phyloP scores from a whole-genome alignment of 1,284 basidiomycete species.

The Coriolopsis trogii region DNA sequence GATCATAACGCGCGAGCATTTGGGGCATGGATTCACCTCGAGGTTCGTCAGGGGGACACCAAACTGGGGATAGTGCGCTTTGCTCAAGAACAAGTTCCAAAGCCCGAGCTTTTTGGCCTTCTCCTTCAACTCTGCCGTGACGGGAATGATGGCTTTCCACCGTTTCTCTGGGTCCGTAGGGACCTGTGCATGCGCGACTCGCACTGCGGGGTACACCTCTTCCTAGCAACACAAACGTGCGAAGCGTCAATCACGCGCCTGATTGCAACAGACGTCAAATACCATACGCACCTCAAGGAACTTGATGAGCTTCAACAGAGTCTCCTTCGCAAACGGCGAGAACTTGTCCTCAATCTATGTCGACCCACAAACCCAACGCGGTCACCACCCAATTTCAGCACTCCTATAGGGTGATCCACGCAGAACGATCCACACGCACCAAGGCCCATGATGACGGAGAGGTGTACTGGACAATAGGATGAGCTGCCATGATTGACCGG shows the following conservation, averaged over 20 bases:
- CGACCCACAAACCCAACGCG: not conserved
- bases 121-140: constrained; percentile 85
- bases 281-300: constrained; percentile 78
- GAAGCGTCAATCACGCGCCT: too few relatives aligned
- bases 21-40: constrained; percentile 61
- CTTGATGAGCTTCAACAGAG: constrained; percentile 78
- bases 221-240: constrained; percentile 52
- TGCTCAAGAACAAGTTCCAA: constrained; percentile 98
- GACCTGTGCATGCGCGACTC: constrained; percentile 83
- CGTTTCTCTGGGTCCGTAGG: constrained; percentile 75
- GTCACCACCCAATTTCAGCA: not conserved
- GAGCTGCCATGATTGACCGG: constrained; percentile 47
- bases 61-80: constrained; percentile 86
- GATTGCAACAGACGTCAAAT: too few relatives aligned
- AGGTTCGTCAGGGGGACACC: constrained; percentile 93
- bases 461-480: constrained; percentile 74
- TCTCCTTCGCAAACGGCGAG: constrained; percentile 86
- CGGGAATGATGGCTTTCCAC: constrained; percentile 85
- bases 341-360: constrained; percentile 88
- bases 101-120: constrained; percentile 89
- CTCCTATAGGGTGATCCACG: not conserved
- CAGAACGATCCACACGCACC: constrained; percentile 41
- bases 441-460: constrained; percentile 83
- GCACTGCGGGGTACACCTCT: constrained; percentile 83
- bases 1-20: not conserved